phyloP scores from a whole-genome alignment of 2,329 filamentous ascomycete genomes.

The Exophiala phaeomuriformis region DNA sequence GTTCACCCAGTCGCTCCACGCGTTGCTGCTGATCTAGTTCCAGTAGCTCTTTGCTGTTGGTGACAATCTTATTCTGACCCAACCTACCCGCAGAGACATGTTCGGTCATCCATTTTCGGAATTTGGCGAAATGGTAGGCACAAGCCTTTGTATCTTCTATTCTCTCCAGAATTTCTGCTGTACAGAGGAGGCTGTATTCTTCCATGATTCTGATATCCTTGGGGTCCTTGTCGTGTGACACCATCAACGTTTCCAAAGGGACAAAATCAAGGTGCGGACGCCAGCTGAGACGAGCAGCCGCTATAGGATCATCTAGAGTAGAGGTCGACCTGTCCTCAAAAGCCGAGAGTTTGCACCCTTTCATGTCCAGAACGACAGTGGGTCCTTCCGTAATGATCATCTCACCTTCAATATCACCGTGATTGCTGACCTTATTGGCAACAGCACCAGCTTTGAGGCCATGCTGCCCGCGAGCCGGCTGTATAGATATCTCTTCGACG shows the following conservation, averaged over 20 bases:
- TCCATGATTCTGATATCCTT: slow-evolving; percentile 2
- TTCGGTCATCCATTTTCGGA: slow-evolving; percentile 1
- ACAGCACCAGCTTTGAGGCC: neutral
- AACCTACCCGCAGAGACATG: neutral
- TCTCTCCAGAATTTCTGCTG: slow-evolving; percentile 1
- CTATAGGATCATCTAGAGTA: neutral
- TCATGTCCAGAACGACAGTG: neutral
- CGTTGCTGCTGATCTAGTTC: neutral
- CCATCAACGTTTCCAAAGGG: neutral
- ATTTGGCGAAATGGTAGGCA: slow-evolving; percentile 1
- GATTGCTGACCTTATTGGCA: neutral
- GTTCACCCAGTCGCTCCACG: neutral
- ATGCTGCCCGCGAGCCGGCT: neutral
- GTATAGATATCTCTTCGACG: neutral
- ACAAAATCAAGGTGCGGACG: slow-evolving; percentile 7
- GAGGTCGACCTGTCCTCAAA: neutral
- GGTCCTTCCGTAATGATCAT: slow-evolving; percentile 5
- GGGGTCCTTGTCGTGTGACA: neutral
- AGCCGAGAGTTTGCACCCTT: slow-evolving; percentile 1
- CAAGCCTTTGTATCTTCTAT: neutral
- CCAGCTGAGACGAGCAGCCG: slow-evolving; percentile 2
- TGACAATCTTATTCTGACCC: slow-evolving; percentile 2
- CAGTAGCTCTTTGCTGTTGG: slow-evolving; percentile 1
- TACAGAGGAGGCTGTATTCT: slow-evolving; percentile 7
- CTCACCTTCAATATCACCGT: slow-evolving; percentile 1